phyloP scores from a whole-genome alignment of 306 rosid genomes.

The Pueraria montana region DNA sequence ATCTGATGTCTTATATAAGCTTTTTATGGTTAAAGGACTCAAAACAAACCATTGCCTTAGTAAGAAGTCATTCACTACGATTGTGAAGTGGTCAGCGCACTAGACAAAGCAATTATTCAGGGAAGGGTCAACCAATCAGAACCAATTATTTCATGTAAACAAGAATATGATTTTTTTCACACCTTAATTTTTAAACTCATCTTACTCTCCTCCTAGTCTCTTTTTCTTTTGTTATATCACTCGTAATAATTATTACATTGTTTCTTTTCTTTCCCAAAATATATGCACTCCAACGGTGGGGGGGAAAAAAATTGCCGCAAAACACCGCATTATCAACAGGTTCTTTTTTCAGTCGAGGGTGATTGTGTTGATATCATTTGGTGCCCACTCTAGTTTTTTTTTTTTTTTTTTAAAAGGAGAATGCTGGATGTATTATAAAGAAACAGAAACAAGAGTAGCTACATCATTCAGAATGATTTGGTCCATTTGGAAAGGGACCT shows the following conservation, averaged over 20 bases:
- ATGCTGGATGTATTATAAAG: too few relatives aligned
- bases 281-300: background rate
- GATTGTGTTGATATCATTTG: background rate
- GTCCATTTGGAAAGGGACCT: too few relatives aligned
- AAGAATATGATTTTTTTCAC: background rate
- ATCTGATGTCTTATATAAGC: background rate
- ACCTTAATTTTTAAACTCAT: background rate
- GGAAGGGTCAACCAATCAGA: background rate
- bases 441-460: too few relatives aligned
- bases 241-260: background rate
- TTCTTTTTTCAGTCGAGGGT: background rate
- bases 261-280: background rate
- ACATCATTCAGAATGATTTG: too few relatives aligned
- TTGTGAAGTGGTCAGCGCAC: background rate
- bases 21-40: background rate
- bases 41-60: background rate
- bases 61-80: background rate
- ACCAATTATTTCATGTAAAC: background rate
- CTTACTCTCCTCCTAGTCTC: background rate
- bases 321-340: background rate
- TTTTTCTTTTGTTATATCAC: background rate
- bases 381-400: background rate
- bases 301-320: background rate
- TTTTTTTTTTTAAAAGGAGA: too few relatives aligned
- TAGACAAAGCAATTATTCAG: background rate